Evolutionary conservation across 2,329 filamentous ascomycete genomes (phyloP).

Genomic region (Ascochyta pisi): DNA sequence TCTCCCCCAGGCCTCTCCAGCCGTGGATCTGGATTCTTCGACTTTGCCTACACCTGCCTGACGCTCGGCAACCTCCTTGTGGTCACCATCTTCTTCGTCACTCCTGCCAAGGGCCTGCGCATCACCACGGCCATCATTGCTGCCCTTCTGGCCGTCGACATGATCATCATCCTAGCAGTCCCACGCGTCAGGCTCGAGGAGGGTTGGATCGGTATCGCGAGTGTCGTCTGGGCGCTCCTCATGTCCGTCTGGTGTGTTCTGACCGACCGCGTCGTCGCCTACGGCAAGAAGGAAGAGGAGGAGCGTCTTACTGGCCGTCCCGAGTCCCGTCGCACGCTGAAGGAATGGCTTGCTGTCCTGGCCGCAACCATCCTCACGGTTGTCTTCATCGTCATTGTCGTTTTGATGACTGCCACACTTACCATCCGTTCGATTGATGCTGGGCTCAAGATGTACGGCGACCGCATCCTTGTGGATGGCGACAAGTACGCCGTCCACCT

Average conservation of each 20-base stretch:
- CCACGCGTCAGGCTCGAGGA: conserved; percentile 80
- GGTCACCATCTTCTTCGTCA: conserved; percentile 83
- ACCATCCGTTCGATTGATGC: conserved; percentile 82
- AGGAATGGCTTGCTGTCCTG: conserved; percentile 84
- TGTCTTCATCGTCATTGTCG: conserved; percentile 69
- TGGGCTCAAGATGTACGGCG: conserved; percentile 73
- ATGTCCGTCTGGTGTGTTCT: conserved; percentile 80
- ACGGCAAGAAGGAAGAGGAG: conserved; percentile 93
- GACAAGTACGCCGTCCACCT: conserved; percentile 88
- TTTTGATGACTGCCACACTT: conserved; percentile 81
- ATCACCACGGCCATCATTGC: conserved; percentile 74
- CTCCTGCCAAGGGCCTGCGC: conserved; percentile 80
- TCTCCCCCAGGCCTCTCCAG: conserved; percentile 86
- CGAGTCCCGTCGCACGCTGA: conserved; percentile 80
- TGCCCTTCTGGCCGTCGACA: conserved; percentile 72
- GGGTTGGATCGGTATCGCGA: conserved; percentile 87
- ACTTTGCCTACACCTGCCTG: conserved; percentile 82
- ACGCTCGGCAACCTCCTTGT: conserved; percentile 78
- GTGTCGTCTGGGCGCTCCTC: conserved; percentile 80
- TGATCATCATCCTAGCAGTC: conserved; percentile 80
- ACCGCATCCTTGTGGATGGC: conserved; percentile 80
- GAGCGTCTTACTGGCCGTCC: conserved; percentile 87
- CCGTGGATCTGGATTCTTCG: conserved; percentile 89
- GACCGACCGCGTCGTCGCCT: conserved; percentile 82
- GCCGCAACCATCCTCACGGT: conserved; percentile 74